Evolutionary conservation across 768 basidiomycete species (phyloP), one percentile per base, ranked within the genome.

Genomic region (Tulasnella sp.): DNA sequence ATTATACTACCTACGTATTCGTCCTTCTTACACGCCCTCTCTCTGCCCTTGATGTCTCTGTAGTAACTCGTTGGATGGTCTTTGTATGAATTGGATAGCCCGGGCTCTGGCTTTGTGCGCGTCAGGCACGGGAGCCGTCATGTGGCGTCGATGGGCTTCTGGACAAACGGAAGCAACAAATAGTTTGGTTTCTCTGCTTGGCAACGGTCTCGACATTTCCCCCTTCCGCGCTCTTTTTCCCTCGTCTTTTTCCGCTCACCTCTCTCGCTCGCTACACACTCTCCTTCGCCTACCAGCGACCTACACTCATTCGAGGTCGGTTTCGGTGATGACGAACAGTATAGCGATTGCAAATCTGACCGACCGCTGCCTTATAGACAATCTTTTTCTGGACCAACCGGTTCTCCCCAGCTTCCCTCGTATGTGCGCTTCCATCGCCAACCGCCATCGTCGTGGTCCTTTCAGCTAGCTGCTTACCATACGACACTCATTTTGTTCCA

Each of bases 361-460:
- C 34, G 40, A 66, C 40, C 22, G 64, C 36, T n/a, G 35, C 37
- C 35, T 39, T 42, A 42, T 67, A 67, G 67, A 67, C 67, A 44
- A 44, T 67, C 67, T 35, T 67, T 67, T 67, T 44, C 67, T 39
- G 16, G 47, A 52, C 69, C 37, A 69, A 40, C 67, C 69, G 47
- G 44, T 34, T 59, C 22, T 47, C 34, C 59, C 47, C 35, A 16
- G n/a, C 37, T 19, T 59, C 12, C 69, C 32, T 70, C 35, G 42
- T 70, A 40, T 34, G 41, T 59, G 42, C 40, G 1, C 26, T 52
- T 29, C 34, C 42, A 32, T 40, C 39, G 29, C 26, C 29, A 67
- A 19, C 52, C 19, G 11, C 22, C n/a, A 5, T 26, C 8, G n/a
- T 12, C 32, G 5, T 29, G 22, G n/a, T 32, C 52, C 14, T 22